Base-by-base conservation (phyloP, 345 rosid genomes). In the Boechera divaricarpa region DNA sequence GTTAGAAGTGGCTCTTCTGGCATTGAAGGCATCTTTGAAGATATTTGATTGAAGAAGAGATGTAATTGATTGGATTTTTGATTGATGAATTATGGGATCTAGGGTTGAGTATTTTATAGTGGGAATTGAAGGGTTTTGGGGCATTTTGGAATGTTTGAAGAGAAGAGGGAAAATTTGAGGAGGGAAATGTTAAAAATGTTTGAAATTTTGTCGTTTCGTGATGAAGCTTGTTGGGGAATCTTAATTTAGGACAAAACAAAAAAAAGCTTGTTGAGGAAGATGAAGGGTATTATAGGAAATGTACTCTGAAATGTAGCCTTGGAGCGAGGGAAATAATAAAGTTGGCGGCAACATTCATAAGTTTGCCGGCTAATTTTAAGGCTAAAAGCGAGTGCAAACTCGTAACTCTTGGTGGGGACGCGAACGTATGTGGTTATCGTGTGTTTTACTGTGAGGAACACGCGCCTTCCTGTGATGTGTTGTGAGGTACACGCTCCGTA, bases 1-100 rank as follows among this genome's bases (percentile, higher is more conserved):
- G 90, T 89, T 0, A 92, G 86, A 1, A 95, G 89, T 0, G 98
- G 99, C 86, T 95, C 99, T 71, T 91, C 96, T 3, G 88, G 85
- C 48, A 91, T 79, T 2, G 92, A 82, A 81, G 98, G 97, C 98
- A 89, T 92, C 57, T 69, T 58, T 10, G 49, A 11, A 42, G 51
- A 15, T 28, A 13, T 15, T 41, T 0, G 1, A n/a, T 73, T 18
- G 24, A 6, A 47, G n/a, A 26, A 26, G 32, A 42, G 26, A 36
- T 4, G 16, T 48, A n/a, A 38, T 29, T 31, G 63, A 69, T 56
- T 35, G 26, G 48, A 35, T 59, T 57, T 21, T 31, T 70, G 63
- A 28, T 28, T 44, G 72, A 53, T 68, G 31, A 16, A 18, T 2
- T 15, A 1, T 5, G 8, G 5, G 55, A 26, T 6, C 38, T 28